phyloP scores from a whole-genome alignment of 345 rosid genomes.

The Gynandropsis gynandra region DNA sequence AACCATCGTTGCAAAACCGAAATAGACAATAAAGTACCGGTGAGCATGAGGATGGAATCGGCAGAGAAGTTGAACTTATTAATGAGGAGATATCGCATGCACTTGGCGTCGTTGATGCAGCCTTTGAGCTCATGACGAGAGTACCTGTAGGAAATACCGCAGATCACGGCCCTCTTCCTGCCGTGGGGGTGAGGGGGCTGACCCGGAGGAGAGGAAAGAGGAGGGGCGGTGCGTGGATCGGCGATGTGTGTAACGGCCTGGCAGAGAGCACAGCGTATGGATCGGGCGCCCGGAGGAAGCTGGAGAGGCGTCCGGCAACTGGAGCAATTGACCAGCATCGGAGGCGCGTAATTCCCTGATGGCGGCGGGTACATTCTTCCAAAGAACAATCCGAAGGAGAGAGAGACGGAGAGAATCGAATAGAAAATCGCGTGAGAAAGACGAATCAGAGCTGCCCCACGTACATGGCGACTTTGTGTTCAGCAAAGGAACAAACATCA shows the following conservation, averaged over 20 bases:
- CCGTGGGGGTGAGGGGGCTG: slow-evolving; percentile 57
- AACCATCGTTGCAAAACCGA: background rate
- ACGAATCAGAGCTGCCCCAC: slow-evolving; percentile 4
- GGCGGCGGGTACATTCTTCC: slow-evolving; percentile 33
- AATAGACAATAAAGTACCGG: slow-evolving; percentile 34
- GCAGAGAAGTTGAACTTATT: slow-evolving; percentile 63
- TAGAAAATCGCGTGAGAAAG: slow-evolving; percentile 23
- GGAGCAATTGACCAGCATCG: slow-evolving; percentile 71
- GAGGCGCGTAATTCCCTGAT: slow-evolving; percentile 27
- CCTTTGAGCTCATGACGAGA: slow-evolving; percentile 87
- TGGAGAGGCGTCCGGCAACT: slow-evolving; percentile 68
- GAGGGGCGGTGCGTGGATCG: slow-evolving; percentile 53
- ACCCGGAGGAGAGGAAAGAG: slow-evolving; percentile 34
- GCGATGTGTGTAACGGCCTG: slow-evolving; percentile 63
- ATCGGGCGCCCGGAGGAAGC: slow-evolving; percentile 67
- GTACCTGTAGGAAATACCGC: slow-evolving; percentile 68
- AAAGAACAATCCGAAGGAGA: background rate
- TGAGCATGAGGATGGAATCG: slow-evolving; percentile 78
- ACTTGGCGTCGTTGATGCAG: slow-evolving; percentile 87
- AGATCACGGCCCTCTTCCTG: slow-evolving; percentile 72
- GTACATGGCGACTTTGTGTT: too few species aligned
- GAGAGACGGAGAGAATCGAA: slow-evolving; percentile 14
- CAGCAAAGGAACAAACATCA: too few species aligned
- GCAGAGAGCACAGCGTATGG: slow-evolving; percentile 78
- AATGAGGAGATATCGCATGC: slow-evolving; percentile 75